These are phyloP conservation scores for Aaosphaeria arxii DNA, from an alignment of 2,329 filamentous ascomycete species.

Conservation along the genomic window DNA sequence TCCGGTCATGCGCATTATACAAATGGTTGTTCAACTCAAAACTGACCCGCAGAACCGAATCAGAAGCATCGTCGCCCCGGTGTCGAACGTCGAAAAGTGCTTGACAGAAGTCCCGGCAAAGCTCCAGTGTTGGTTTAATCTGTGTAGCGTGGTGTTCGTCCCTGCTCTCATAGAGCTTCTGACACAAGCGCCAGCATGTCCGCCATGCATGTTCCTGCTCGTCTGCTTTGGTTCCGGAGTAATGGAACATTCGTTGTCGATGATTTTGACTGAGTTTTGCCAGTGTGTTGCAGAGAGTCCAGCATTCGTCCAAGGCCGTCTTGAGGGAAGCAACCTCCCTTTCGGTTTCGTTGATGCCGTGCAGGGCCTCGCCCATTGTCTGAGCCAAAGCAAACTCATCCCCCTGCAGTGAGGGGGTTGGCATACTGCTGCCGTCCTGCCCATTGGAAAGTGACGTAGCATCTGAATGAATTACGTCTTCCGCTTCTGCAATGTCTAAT, in stretches of 20 bases:
- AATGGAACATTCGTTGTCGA: slow-evolving; percentile 74
- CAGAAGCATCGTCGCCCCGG: slow-evolving; percentile 72
- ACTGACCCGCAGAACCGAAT: slow-evolving; percentile 86
- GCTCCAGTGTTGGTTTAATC: slow-evolving; percentile 72
- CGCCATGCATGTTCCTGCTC: slow-evolving; percentile 88
- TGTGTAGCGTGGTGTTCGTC: slow-evolving; percentile 68
- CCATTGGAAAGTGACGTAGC: slow-evolving; percentile 28
- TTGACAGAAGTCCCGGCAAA: slow-evolving; percentile 91
- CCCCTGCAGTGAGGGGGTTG: slow-evolving; percentile 30
- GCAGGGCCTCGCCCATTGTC: slow-evolving; percentile 51
- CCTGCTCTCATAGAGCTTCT: slow-evolving; percentile 79
- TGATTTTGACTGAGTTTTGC: slow-evolving; percentile 82
- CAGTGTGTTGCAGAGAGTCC: slow-evolving; percentile 89
- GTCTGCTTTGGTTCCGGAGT: slow-evolving; percentile 65
- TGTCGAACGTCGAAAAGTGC: slow-evolving; percentile 82
- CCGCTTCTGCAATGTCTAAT: slow-evolving; percentile 47
- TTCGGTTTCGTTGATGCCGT: slow-evolving; percentile 57
- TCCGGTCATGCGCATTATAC: slow-evolving; percentile 86
- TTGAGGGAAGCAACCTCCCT: slow-evolving; percentile 67
- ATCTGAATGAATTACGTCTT: slow-evolving; percentile 33
- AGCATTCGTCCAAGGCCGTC: slow-evolving; percentile 80
- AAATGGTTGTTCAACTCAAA: slow-evolving; percentile 95
- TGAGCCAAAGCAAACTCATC: slow-evolving; percentile 17
- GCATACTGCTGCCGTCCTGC: slow-evolving; percentile 30
- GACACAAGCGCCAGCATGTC: slow-evolving; percentile 89